A percentile compares a stretch with the other conserved stretches of the same genome.
Evolutionary conservation across 176 grass and related monocot genomes (phyloP).

Genomic region (Alloteropsis semialata): DNA sequence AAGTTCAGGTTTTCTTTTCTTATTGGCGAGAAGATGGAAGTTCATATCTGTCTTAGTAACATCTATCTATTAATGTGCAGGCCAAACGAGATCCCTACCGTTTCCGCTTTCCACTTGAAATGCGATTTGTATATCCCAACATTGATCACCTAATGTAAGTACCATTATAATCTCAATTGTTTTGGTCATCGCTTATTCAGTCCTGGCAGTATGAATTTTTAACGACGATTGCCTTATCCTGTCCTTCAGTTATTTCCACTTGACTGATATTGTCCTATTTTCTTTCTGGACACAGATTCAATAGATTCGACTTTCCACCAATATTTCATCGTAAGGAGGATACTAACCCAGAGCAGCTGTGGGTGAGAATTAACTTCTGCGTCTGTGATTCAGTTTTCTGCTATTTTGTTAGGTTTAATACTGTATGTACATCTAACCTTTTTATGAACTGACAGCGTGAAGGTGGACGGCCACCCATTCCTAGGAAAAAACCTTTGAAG

Average conservation of each 20-base stretch:
- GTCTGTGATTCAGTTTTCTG: conserved; percentile 7
- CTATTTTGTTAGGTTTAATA: not conserved
- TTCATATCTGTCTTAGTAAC: not conserved
- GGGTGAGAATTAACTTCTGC: conserved; percentile 48
- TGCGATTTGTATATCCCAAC: conserved; percentile 90
- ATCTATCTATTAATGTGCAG: conserved; percentile 46
- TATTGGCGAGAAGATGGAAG: too few species aligned
- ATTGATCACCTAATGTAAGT: conserved; percentile 96
- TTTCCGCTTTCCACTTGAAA: conserved; percentile 92
- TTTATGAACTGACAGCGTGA: conserved; percentile 57
- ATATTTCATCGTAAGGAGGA: conserved; percentile 93
- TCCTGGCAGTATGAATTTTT: not conserved
- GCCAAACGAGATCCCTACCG: conserved; percentile 90
- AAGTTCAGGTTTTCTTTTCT: too few species aligned
- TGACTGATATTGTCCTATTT: not conserved
- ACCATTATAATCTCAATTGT: not conserved
- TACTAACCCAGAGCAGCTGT: conserved; percentile 71
- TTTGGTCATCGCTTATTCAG: not conserved
- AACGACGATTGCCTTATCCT: not conserved
- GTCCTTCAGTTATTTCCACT: conserved; percentile 11
- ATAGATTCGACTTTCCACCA: conserved; percentile 91
- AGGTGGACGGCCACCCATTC: conserved; percentile 67
- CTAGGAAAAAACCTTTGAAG: conserved; percentile 65
- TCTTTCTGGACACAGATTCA: conserved; percentile 64
- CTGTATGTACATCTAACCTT: conserved; percentile 1